phyloP scores from a whole-genome alignment of 1,284 basidiomycete genomes.

The Sporisorium graminicola region DNA sequence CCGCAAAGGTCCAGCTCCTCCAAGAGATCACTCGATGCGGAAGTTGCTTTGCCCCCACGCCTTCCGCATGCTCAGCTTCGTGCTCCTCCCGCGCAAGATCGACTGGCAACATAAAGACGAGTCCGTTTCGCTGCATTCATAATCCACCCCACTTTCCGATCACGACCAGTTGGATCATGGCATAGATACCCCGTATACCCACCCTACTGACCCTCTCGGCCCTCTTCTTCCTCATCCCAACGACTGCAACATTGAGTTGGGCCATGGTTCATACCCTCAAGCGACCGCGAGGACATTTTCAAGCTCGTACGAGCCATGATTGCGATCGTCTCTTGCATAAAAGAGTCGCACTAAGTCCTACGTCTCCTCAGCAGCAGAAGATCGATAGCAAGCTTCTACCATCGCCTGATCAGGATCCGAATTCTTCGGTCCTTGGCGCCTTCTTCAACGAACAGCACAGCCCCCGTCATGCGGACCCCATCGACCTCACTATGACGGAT shows the following conservation, averaged over 20 bases:
- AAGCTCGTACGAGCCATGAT: neutral
- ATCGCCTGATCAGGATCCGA: neutral
- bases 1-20: neutral
- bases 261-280: neutral
- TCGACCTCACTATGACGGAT: conserved; percentile 16
- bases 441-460: conserved; percentile 4
- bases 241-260: neutral
- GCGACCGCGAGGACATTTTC: neutral
- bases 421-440: neutral
- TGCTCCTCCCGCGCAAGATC: neutral
- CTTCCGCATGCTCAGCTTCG: neutral
- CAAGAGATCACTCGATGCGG: conserved; percentile 1
- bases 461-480: neutral
- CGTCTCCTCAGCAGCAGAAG: neutral
- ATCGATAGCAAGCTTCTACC: neutral
- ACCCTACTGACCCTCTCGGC: neutral
- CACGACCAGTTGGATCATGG: neutral
- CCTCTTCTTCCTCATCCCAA: neutral
- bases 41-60: neutral
- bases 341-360: neutral
- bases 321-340: neutral
- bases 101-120: no score
- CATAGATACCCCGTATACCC: neutral
- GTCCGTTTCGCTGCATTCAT: neutral
- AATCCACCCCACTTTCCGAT: neutral